Percentiles rank a stretch among this genome's conserved stretches.
These are phyloP conservation scores for Xanthoparmelia taractica DNA, from an alignment of 495 filamentous ascomycete genomes.

Conservation along the genomic window DNA sequence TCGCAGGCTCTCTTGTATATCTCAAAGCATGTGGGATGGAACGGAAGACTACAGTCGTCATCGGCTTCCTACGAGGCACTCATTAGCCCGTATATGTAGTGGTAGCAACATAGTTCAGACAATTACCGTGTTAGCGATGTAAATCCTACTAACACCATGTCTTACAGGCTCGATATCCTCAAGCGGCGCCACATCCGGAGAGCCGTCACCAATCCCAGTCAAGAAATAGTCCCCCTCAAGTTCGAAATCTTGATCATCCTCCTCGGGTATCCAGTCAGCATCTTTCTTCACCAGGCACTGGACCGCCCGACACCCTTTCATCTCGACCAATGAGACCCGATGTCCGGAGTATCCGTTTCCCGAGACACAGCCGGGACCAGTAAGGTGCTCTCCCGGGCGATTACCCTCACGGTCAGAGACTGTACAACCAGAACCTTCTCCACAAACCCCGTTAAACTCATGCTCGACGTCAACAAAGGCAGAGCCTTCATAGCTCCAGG, in stretches of 20 bases:
- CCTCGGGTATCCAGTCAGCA: constrained; percentile 4
- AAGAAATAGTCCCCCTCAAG: constrained; percentile 1
- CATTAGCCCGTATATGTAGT: background rate
- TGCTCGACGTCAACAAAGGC: constrained; percentile 1
- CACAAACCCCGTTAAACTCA: background rate
- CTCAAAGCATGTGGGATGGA: constrained; percentile 8
- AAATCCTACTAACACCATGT: background rate
- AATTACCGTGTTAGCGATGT: background rate
- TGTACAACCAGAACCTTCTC: constrained; percentile 1
- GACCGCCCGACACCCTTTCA: constrained; percentile 4
- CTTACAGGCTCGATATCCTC: background rate
- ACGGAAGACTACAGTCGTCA: background rate
- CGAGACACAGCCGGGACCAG: background rate
- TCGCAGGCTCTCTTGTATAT: constrained; percentile 4
- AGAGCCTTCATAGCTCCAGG: background rate
- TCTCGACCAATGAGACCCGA: constrained; percentile 4
- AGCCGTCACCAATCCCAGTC: background rate
- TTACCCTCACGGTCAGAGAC: background rate
- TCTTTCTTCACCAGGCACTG: constrained; percentile 4
- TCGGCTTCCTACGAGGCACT: background rate
- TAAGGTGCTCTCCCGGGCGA: background rate
- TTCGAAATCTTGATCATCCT: constrained; percentile 6
- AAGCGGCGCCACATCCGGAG: background rate
- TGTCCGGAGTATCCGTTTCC: constrained; percentile 1
- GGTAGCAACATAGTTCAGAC: background rate